These are phyloP conservation scores for Rutstroemia sp. DNA, from an alignment of 2,329 filamentous ascomycete genomes.

Conservation along the genomic window DNA sequence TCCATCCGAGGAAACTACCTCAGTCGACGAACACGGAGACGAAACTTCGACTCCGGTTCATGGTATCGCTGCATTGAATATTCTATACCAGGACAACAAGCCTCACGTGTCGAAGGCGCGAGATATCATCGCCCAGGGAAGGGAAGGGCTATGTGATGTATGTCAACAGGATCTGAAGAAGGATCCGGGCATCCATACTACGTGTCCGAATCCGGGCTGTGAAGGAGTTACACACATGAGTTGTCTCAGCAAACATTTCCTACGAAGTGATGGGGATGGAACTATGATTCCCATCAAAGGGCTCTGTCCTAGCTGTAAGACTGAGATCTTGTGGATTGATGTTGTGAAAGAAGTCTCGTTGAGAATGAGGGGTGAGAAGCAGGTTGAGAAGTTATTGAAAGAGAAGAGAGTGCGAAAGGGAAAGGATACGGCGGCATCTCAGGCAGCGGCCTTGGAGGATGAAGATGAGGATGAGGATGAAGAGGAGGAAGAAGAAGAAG, in stretches of 20 bases:
- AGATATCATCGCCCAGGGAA: not conserved
- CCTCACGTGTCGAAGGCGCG: not conserved
- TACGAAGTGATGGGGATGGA: constrained; percentile 30
- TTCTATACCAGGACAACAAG: not conserved
- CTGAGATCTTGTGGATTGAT: constrained; percentile 59
- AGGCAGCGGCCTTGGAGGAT: constrained; percentile 9
- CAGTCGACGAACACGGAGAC: not conserved
- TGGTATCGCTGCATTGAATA: not conserved
- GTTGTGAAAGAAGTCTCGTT: constrained; percentile 80
- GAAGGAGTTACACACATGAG: constrained; percentile 51
- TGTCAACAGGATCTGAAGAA: constrained; percentile 14
- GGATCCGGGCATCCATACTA: constrained; percentile 42
- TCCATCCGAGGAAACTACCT: not conserved
- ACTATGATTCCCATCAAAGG: constrained; percentile 60
- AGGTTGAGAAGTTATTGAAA: constrained; percentile 63
- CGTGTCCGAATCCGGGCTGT: constrained; percentile 48
- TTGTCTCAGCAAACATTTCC: constrained; percentile 50
- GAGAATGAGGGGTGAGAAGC: constrained; percentile 60
- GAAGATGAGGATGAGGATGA: not conserved
- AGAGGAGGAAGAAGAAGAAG: not conserved
- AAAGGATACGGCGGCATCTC: constrained; percentile 15
- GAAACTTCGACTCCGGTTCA: not conserved
- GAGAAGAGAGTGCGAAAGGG: constrained; percentile 19
- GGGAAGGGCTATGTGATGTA: constrained; percentile 4
- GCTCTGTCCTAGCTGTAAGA: constrained; percentile 62